These are phyloP conservation scores for Metschnikowia aberdeeniae DNA, from an alignment of 805 yeast genomes.

Conservation along the genomic window DNA sequence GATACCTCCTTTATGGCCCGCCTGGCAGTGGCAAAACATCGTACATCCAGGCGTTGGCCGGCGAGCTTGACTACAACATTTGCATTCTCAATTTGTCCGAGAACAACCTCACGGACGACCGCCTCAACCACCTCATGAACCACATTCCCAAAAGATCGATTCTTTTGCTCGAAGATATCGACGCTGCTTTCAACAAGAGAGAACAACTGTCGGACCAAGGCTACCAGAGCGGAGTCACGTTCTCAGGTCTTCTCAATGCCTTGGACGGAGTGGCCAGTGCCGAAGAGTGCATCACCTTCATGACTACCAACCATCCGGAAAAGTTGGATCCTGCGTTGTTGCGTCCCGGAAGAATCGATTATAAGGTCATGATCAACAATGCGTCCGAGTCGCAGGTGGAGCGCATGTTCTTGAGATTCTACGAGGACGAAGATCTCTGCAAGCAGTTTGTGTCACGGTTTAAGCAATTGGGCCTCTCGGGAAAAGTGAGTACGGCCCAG, in stretches of 20 bases:
- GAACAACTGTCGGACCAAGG: conserved; percentile 75
- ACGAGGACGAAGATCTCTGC: conserved; percentile 56
- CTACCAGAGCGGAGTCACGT: conserved; percentile 84
- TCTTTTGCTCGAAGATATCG: conserved; percentile 84
- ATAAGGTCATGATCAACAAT: conserved; percentile 74
- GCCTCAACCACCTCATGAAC: conserved; percentile 92
- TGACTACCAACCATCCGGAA: conserved; percentile 98
- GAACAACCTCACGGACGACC: conserved; percentile 86
- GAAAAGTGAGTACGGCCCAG: conserved; percentile 80
- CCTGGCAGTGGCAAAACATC: conserved; percentile 98
- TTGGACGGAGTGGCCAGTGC: conserved; percentile 97
- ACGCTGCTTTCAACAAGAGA: conserved; percentile 89
- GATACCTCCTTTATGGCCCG: conserved; percentile 91
- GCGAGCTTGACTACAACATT: conserved; percentile 91
- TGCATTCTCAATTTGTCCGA: conserved; percentile 91
- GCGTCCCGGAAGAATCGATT: conserved; percentile 93
- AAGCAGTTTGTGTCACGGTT: conserved; percentile 48
- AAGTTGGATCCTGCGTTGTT: conserved; percentile 86
- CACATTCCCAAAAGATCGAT: conserved; percentile 90
- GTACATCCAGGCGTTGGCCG: conserved; percentile 94
- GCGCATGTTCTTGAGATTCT: conserved; percentile 84
- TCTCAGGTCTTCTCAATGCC: conserved; percentile 90
- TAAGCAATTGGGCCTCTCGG: conserved; percentile 38
- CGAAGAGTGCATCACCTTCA: conserved; percentile 92
- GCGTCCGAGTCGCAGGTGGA: conserved; percentile 81